Conservation (phyloP, 1,139 yeast genomes). For the Taphrina pruni region DNA sequence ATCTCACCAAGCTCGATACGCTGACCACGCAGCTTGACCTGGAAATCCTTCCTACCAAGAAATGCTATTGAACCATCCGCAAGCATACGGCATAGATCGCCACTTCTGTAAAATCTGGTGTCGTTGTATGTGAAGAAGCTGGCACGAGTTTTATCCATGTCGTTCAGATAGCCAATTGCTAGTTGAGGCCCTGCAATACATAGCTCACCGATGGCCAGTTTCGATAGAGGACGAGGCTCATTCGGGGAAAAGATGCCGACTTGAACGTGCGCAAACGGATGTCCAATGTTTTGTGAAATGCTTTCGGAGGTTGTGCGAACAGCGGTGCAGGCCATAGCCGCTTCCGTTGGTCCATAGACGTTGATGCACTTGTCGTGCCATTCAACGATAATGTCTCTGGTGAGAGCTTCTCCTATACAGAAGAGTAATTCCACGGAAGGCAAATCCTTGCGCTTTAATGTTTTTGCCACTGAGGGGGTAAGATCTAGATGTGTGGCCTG, state of each 20-base stretch:
- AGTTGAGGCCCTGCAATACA: constrained; percentile 49
- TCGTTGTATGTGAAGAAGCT: constrained; percentile 41
- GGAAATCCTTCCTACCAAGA: constrained; percentile 47
- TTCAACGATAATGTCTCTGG: constrained; percentile 42
- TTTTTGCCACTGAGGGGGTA: constrained; percentile 47
- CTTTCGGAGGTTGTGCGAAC: constrained; percentile 13
- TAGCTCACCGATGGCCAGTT: constrained; percentile 47
- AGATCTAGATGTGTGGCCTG: constrained; percentile 45
- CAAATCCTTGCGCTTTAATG: constrained; percentile 40
- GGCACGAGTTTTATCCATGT: constrained; percentile 45
- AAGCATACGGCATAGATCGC: constrained; percentile 46
- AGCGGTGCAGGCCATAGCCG: constrained; percentile 48
- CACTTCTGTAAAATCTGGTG: constrained; percentile 45
- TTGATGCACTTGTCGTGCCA: constrained; percentile 47
- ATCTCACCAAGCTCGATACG: constrained; percentile 47
- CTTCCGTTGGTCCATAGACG: constrained; percentile 48
- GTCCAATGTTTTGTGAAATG: constrained; percentile 45
- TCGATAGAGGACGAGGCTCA: constrained; percentile 42
- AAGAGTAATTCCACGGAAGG: constrained; percentile 46
- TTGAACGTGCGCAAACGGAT: constrained; percentile 44
- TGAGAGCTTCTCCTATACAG: constrained; percentile 47
- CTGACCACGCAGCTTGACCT: constrained; percentile 47
- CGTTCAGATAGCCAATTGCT: constrained; percentile 47
- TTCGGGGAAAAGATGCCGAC: constrained; percentile 42
- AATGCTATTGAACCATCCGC: constrained; percentile 44